Base-by-base conservation (phyloP, 495 filamentous ascomycete genomes). In the Lindgomyces ingoldianus region DNA sequence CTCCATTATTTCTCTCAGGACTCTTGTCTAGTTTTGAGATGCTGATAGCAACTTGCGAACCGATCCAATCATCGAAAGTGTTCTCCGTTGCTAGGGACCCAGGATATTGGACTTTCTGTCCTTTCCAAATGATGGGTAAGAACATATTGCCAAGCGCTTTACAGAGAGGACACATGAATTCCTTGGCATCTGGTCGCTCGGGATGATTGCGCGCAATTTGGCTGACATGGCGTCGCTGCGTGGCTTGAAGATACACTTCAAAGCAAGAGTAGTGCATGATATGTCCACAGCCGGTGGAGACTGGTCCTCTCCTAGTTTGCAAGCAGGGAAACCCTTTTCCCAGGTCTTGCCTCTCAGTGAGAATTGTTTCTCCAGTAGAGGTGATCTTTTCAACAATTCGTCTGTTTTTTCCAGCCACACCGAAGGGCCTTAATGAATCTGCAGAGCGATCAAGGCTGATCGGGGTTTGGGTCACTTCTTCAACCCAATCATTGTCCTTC, bases 201-300 rank as follows among this genome's bases (percentile, higher is more conserved):
- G 94, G 94, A 68, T 96, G 93, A 61, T 94, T 88, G 3, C 94
- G 84, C 16, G 95, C 92, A 73, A 98, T 94, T 69, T 98, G 94
- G 66, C 91, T 90, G 36, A 79, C 84, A 65, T 99, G 95, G 47
- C 94, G 85, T 52, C 91, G 84, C 50, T 85, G 80, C 0, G 91
- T 94, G 0, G 93, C 89, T 18, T 87, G 82, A 70, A 88, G 88
- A 75, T 97, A 98, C 29, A 87, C 83, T 66, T 97, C 93, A 70
- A 98, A 99, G 75, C 94, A 99, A 30, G 84, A 84, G 71, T 90
- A 99, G 72, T 99, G 94, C 94, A 99, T 99, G 65, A 98, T 93
- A 74, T 99, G 94, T 4, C 92, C 93, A 76, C 94, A 99, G 27
- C 93, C 90, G 42, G 90, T 91, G 8, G 92, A 85, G 4, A 98